Evolutionary conservation across 1,139 yeast species (phyloP).

Genomic region (Geotrichum europaeum): DNA sequence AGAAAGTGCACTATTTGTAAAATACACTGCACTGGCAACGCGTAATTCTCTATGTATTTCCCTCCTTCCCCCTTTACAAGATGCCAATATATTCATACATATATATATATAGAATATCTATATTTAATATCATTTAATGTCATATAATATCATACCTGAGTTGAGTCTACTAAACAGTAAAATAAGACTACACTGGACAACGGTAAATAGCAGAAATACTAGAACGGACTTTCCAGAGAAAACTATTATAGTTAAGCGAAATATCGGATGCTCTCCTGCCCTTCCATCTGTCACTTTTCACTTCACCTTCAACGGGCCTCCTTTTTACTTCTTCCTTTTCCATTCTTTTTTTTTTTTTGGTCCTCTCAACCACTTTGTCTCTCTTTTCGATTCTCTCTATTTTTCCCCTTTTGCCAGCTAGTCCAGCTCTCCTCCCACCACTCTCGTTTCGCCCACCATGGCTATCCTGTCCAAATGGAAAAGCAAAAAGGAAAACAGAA

Average conservation of each 20-base stretch:
- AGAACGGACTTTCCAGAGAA: too few species aligned
- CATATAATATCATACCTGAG: too few species aligned
- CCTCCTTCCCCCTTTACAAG: too few species aligned
- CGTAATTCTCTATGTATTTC: neutral
- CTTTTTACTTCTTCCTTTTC: neutral
- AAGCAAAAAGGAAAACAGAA: slow-evolving; percentile 6
- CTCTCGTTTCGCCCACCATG: neutral
- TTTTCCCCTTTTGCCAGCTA: neutral
- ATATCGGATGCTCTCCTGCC: too few species aligned
- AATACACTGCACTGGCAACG: neutral
- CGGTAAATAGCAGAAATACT: too few species aligned
- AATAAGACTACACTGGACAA: too few species aligned
- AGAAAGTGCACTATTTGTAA: neutral
- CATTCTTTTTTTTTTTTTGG: neutral
- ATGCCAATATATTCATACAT: too few species aligned
- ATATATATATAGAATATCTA: too few species aligned
- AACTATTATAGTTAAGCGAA: too few species aligned
- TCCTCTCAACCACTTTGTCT: neutral
- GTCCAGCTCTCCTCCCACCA: neutral
- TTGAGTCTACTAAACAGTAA: too few species aligned
- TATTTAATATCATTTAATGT: too few species aligned
- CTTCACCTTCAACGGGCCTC: neutral
- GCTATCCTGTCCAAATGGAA: slow-evolving; percentile 7
- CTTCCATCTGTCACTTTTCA: too few species aligned
- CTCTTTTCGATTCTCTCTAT: neutral